phyloP scores from a whole-genome alignment of 2,329 filamentous ascomycete species.

The Fusarium sterilihyphosum region DNA sequence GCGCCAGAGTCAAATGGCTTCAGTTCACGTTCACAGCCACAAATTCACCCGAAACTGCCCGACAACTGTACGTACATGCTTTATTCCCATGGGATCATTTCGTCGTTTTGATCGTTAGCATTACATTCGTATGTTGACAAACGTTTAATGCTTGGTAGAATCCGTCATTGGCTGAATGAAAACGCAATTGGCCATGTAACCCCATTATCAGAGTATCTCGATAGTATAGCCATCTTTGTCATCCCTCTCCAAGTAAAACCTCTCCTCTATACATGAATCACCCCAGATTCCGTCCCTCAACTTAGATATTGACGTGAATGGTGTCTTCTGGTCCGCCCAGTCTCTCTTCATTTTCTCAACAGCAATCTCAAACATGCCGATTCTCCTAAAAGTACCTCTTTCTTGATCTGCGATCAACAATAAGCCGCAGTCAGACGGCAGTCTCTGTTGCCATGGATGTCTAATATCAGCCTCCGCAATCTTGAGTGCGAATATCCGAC shows the following conservation, averaged over 20 bases:
- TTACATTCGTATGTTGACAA: fast-evolving
- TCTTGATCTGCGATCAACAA: background rate
- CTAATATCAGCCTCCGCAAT: background rate
- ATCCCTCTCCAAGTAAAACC: background rate
- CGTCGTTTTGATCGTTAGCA: fast-evolving
- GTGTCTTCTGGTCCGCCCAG: background rate
- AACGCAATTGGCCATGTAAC: no score
- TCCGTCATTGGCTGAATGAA: background rate
- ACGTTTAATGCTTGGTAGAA: background rate
- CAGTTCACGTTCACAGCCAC: no score
- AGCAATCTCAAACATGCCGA: background rate
- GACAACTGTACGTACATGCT: fast-evolving
- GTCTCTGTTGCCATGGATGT: background rate
- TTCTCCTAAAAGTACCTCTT: background rate
- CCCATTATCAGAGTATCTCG: background rate
- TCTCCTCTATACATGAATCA: background rate
- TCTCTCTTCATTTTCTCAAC: background rate
- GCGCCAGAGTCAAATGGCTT: background rate
- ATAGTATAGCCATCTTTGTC: background rate
- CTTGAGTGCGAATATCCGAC: background rate
- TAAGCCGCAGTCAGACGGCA: background rate
- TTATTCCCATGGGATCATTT: fast-evolving
- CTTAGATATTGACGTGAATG: background rate
- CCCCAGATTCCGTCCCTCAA: background rate
- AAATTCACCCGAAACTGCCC: background rate